phyloP scores from a whole-genome alignment of 306 rosid genomes.

The Phaseolus lunatus region DNA sequence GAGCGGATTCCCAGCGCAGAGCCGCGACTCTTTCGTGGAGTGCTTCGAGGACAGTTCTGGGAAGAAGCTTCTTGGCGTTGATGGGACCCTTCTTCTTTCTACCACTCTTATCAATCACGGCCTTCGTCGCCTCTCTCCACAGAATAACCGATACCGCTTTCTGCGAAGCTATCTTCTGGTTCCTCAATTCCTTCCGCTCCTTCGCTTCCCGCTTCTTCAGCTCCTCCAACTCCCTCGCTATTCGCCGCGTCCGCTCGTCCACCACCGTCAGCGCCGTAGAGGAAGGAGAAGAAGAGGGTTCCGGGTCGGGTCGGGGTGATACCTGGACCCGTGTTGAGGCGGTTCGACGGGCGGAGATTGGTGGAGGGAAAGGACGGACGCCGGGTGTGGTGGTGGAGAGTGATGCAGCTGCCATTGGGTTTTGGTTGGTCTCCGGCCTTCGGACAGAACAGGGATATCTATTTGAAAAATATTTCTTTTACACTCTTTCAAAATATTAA shows the following conservation, averaged over 20 bases:
- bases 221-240: conserved; percentile 55
- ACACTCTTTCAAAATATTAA: too few relatives aligned
- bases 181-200: conserved; percentile 80
- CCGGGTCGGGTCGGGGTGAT: conserved; percentile 7
- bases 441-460: not conserved
- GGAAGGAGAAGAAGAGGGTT: conserved; percentile 19
- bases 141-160: conserved; percentile 87
- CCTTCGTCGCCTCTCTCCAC: conserved; percentile 87
- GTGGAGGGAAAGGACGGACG: conserved; percentile 37
- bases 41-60: conserved; percentile 86
- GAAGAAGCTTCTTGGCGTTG: conserved; percentile 84
- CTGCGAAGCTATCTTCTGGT: conserved; percentile 74
- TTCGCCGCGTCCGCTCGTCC: conserved; percentile 47
- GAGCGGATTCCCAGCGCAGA: conserved; percentile 92
- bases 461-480: too few relatives aligned
- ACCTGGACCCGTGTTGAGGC: not conserved
- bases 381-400: conserved; percentile 44
- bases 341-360: conserved; percentile 33
- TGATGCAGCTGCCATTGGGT: conserved; percentile 64
- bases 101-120: conserved; percentile 68
- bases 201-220: conserved; percentile 55
- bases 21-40: conserved; percentile 81
- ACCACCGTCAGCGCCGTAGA: conserved; percentile 14
- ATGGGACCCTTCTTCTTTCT: conserved; percentile 74
- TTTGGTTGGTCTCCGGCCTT: not conserved